A percentile compares a stretch with the other conserved stretches of the same genome.
phyloP scores from a whole-genome alignment of 495 filamentous ascomycete species.

The Gamarada debralockiae region DNA sequence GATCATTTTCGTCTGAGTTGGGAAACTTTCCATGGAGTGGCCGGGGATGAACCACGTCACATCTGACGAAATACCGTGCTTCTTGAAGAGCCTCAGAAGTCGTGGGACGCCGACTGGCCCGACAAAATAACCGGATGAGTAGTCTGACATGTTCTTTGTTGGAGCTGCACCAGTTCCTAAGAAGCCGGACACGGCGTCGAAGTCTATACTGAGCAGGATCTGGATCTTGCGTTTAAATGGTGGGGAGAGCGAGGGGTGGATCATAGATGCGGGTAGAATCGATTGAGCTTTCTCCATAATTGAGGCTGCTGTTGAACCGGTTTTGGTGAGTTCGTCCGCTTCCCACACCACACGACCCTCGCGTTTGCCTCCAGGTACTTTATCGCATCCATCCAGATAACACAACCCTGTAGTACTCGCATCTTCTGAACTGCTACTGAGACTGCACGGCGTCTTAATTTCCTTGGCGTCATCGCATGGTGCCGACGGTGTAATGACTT shows the following conservation, averaged over 20 bases:
- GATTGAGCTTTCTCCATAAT: slow-evolving; percentile 10
- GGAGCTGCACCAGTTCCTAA: slow-evolving; percentile 50
- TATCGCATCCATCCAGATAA: too few species aligned
- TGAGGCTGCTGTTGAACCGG: neutral
- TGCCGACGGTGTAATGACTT: too few species aligned
- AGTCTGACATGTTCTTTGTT: slow-evolving; percentile 54
- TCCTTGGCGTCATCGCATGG: too few species aligned
- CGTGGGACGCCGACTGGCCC: slow-evolving; percentile 57
- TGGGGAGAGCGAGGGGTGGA: slow-evolving; percentile 24
- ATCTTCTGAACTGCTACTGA: too few species aligned
- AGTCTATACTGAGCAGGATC: slow-evolving; percentile 52
- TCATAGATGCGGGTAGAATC: slow-evolving; percentile 16
- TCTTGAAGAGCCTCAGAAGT: slow-evolving; percentile 53
- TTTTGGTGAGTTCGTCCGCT: slow-evolving; percentile 31
- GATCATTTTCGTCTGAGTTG: slow-evolving; percentile 46
- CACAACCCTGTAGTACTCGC: too few species aligned
- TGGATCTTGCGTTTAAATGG: slow-evolving; percentile 41
- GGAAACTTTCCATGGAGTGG: slow-evolving; percentile 60
- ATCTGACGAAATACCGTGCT: slow-evolving; percentile 45
- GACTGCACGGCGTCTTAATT: too few species aligned
- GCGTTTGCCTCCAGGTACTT: slow-evolving; percentile 47
- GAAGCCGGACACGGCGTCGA: slow-evolving; percentile 58
- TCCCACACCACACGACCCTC: slow-evolving; percentile 52
- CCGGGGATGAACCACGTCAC: slow-evolving; percentile 64
- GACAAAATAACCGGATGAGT: slow-evolving; percentile 54